Evolutionary conservation across 495 filamentous ascomycete genomes (phyloP).

Genomic region (Chlorociboria aeruginascens): DNA sequence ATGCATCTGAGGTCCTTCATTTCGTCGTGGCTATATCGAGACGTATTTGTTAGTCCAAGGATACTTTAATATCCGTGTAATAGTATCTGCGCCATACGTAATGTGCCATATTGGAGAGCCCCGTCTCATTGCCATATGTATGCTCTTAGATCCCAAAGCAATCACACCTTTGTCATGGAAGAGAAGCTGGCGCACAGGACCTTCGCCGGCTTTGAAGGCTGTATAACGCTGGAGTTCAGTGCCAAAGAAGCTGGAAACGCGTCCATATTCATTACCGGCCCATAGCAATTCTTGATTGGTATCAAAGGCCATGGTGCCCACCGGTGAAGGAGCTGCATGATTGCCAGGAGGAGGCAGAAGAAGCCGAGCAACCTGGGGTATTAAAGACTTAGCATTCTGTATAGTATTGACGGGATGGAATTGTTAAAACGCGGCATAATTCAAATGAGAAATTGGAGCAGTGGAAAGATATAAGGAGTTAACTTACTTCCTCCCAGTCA

Average conservation of each 20-base stretch:
- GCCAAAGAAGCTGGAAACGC: constrained; percentile 75
- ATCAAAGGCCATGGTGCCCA: constrained; percentile 74
- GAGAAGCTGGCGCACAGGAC: constrained; percentile 64
- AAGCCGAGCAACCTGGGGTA: constrained; percentile 54
- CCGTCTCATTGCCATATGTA: constrained; percentile 75
- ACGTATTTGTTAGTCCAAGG: neutral
- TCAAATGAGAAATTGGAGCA: neutral
- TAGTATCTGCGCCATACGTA: constrained; percentile 1
- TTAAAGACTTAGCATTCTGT: constrained; percentile 6
- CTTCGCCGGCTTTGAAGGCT: constrained; percentile 59
- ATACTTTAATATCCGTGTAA: too few relatives aligned
- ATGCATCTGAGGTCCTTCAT: constrained; percentile 84
- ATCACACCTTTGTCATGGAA: constrained; percentile 82
- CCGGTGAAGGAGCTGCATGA: constrained; percentile 49
- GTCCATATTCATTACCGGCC: constrained; percentile 76
- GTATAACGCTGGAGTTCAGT: constrained; percentile 61
- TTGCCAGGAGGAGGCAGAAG: constrained; percentile 53
- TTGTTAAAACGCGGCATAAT: neutral
- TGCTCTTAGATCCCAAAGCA: constrained; percentile 58
- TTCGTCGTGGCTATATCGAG: constrained; percentile 34
- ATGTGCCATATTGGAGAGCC: constrained; percentile 82
- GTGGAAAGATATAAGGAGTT: constrained; percentile 14
- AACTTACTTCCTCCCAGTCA: constrained; percentile 53
- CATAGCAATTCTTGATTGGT: constrained; percentile 79
- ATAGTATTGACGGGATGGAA: neutral